These are phyloP conservation scores for Pseudonitzschia delicatissima DNA, from an alignment of 108 stramenopile species.

Conservation along the genomic window DNA sequence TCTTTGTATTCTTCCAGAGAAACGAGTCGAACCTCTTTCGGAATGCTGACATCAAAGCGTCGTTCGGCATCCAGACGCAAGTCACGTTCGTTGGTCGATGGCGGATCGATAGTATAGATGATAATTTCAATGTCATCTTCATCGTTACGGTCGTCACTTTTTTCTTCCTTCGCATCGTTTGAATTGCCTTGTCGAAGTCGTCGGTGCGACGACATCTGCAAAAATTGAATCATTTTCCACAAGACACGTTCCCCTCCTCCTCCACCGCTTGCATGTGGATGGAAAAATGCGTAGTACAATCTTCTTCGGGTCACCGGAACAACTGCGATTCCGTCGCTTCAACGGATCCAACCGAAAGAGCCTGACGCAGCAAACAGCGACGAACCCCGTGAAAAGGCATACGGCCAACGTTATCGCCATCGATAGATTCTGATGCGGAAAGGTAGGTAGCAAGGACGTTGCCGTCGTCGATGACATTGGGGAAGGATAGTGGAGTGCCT, in stretches of 20 bases:
- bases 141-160: not conserved
- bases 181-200: conserved; percentile 1
- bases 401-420: no score
- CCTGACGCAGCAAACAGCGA: not conserved
- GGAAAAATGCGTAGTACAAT: conserved; percentile 67
- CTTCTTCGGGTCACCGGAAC: conserved; percentile 4
- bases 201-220: conserved; percentile 48
- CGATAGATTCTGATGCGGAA: no score
- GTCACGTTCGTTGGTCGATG: conserved; percentile 25
- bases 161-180: conserved; percentile 13
- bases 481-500: no score
- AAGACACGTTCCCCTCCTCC: conserved; percentile 99
- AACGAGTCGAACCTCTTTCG: conserved; percentile 21
- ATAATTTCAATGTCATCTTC: conserved; percentile 35
- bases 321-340: no score
- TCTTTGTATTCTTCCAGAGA: conserved; percentile 30
- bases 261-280: conserved; percentile 83
- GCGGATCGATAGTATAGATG: conserved; percentile 88
- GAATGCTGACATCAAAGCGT: conserved; percentile 33
- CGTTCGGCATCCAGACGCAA: conserved; percentile 30
- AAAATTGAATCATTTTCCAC: conserved; percentile 89
- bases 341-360: no score
- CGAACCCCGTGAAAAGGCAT: no score
- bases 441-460: no score
- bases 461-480: no score